Evolutionary conservation across 345 rosid genomes (phyloP).

Genomic region (Camelina hispida): DNA sequence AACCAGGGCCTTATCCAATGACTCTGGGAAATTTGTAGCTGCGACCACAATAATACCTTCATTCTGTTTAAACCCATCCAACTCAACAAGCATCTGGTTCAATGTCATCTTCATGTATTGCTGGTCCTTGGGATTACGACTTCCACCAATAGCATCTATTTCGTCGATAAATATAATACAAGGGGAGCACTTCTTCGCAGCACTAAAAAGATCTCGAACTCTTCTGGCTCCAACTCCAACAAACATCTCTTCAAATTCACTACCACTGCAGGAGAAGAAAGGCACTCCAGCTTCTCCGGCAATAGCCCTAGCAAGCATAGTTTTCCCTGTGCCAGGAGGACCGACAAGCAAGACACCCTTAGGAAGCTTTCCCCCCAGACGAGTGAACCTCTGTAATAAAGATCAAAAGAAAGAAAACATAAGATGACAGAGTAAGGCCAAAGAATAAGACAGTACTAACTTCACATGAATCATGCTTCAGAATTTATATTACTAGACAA

Average conservation of each 20-base stretch:
- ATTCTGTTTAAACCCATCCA: slow-evolving; percentile 98
- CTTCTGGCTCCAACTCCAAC: slow-evolving; percentile 99
- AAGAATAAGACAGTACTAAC: neutral
- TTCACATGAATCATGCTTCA: neutral
- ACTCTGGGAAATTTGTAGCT: slow-evolving; percentile 93
- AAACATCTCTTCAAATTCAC: slow-evolving; percentile 99
- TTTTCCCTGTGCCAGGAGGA: slow-evolving; percentile 98
- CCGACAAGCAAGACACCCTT: slow-evolving; percentile 98
- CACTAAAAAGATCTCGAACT: slow-evolving; percentile 97
- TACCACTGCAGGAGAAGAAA: slow-evolving; percentile 98
- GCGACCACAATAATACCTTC: slow-evolving; percentile 97
- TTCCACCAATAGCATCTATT: slow-evolving; percentile 97
- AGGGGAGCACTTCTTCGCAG: slow-evolving; percentile 97
- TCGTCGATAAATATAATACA: slow-evolving; percentile 98
- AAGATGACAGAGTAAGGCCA: slow-evolving; percentile 2
- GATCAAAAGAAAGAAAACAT: neutral
- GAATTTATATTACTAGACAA: neutral
- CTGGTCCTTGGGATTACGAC: slow-evolving; percentile 91
- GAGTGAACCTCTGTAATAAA: slow-evolving; percentile 86
- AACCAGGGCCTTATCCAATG: slow-evolving; percentile 92
- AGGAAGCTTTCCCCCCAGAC: slow-evolving; percentile 97
- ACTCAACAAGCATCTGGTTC: slow-evolving; percentile 91
- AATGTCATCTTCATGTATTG: slow-evolving; percentile 98
- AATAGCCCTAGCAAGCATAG: slow-evolving; percentile 97
- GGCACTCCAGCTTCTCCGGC: slow-evolving; percentile 99